Evolutionary conservation across 1,284 basidiomycete species (phyloP).

Genomic region (Tilletia walkeri): DNA sequence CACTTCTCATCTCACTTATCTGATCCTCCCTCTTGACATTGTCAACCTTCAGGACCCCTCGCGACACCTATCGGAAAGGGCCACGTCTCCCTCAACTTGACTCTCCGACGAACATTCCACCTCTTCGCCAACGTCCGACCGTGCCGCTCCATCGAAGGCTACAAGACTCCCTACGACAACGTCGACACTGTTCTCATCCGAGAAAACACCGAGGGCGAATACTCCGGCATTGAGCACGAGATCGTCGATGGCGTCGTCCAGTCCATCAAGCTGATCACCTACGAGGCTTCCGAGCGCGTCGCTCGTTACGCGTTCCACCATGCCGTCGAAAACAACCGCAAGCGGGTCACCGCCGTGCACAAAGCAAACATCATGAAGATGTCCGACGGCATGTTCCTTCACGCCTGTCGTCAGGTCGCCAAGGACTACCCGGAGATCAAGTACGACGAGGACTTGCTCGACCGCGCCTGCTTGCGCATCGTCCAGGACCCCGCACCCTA

Average conservation of each 20-base stretch:
- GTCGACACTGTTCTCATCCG: constrained; percentile 98
- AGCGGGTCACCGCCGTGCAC: constrained; percentile 96
- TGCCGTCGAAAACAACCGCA: constrained; percentile 79
- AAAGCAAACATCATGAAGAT: constrained; percentile 98
- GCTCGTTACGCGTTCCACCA: constrained; percentile 99
- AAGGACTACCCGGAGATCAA: constrained; percentile 89
- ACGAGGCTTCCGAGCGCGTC: constrained; percentile 97
- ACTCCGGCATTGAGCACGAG: constrained; percentile 98
- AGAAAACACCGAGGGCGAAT: constrained; percentile 99
- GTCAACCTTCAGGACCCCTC: constrained; percentile 29
- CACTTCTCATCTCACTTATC: not conserved
- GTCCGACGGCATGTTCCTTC: constrained; percentile 99
- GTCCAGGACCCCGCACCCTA: constrained; percentile 86
- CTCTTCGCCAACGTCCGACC: constrained; percentile 98
- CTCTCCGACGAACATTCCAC: constrained; percentile 92
- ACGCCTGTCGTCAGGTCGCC: constrained; percentile 92
- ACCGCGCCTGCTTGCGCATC: constrained; percentile 85
- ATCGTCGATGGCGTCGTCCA: constrained; percentile 97
- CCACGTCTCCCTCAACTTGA: constrained; percentile 96
- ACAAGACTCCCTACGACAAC: constrained; percentile 96
- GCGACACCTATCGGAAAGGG: constrained; percentile 85
- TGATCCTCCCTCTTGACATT: constrained; percentile 6
- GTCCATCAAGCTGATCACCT: constrained; percentile 99
- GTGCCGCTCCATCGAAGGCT: constrained; percentile 91
- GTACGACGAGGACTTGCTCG: constrained; percentile 96